Evolutionary conservation across 2,329 filamentous ascomycete species (phyloP).

Genomic region (Monosporascus ibericus): DNA sequence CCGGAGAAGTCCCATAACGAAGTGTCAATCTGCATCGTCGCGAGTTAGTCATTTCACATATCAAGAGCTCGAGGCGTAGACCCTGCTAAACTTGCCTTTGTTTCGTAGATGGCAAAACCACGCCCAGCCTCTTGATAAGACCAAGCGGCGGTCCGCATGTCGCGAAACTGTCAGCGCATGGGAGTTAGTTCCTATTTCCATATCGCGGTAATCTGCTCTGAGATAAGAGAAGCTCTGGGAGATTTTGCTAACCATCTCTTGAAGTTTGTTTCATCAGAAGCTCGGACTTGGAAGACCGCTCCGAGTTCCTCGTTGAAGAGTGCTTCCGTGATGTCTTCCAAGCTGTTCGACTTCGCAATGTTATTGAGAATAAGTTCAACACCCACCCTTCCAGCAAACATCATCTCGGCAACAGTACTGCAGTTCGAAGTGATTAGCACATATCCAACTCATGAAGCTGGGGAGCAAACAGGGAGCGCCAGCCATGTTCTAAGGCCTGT

Average conservation of each 20-base stretch:
- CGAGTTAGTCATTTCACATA: too few relatives aligned
- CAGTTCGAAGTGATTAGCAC: too few relatives aligned
- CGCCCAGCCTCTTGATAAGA: constrained; percentile 78
- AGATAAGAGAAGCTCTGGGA: too few relatives aligned
- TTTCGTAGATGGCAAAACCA: constrained; percentile 61
- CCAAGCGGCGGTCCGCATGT: constrained; percentile 80
- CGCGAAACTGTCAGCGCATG: constrained; percentile 50
- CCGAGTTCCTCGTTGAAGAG: constrained; percentile 97
- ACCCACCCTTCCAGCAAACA: constrained; percentile 91
- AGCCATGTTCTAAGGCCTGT: too few relatives aligned
- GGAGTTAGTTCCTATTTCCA: too few relatives aligned
- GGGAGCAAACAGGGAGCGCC: too few relatives aligned
- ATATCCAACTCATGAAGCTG: too few relatives aligned
- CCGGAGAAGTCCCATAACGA: constrained; percentile 64
- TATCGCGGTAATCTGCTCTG: too few relatives aligned
- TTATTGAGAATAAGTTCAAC: constrained; percentile 78
- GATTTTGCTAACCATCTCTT: constrained; percentile 50
- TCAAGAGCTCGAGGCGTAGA: too few relatives aligned
- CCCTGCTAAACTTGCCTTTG: constrained; percentile 36
- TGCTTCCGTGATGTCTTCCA: constrained; percentile 59
- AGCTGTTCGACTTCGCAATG: constrained; percentile 52
- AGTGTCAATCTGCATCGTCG: constrained; percentile 42
- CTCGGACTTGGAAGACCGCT: constrained; percentile 90
- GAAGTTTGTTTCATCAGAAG: constrained; percentile 78
- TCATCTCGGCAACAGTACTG: constrained; percentile 82